Conservation (phyloP, 2,329 filamentous ascomycete genomes). For the Neonectria hederae region DNA sequence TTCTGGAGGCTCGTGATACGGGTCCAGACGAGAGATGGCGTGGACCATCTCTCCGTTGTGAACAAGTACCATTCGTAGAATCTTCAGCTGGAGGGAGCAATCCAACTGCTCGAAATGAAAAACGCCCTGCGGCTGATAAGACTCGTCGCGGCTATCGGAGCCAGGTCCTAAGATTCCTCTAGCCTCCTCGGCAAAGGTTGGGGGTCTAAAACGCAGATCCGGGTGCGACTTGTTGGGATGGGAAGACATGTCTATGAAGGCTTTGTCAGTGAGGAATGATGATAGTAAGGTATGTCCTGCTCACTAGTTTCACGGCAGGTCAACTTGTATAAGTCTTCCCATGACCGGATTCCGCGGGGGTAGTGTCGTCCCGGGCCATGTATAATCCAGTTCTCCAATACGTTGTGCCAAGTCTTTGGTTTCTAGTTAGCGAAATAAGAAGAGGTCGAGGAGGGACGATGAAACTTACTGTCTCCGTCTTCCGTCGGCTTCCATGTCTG, state of each 20-base stretch:
- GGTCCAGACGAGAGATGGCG: slow-evolving; percentile 57
- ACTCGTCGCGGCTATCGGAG: not conserved
- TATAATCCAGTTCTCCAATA: not conserved
- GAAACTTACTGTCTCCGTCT: slow-evolving; percentile 3
- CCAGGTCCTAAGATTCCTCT: not conserved
- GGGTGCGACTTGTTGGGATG: not conserved
- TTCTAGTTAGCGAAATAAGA: not conserved
- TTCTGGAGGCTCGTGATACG: slow-evolving; percentile 32
- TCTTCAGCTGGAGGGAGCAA: slow-evolving; percentile 41
- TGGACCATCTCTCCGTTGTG: slow-evolving; percentile 51
- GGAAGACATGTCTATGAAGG: not conserved
- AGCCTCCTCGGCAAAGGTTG: not conserved
- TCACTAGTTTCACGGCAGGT: slow-evolving; percentile 7
- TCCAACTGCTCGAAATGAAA: slow-evolving; percentile 48
- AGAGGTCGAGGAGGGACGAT: not conserved
- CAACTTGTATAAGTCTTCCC: not conserved
- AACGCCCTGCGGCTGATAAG: not conserved
- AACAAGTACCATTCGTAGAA: slow-evolving; percentile 51
- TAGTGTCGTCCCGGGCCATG: not conserved
- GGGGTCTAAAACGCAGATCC: not conserved
- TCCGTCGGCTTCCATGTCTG: not conserved
- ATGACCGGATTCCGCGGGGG: not conserved
- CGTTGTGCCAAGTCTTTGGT: not conserved
- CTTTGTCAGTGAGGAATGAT: not conserved
- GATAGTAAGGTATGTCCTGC: not conserved